Evolutionary conservation across 2,329 filamentous ascomycete species (phyloP).

Genomic region (Escovopsis sp.): DNA sequence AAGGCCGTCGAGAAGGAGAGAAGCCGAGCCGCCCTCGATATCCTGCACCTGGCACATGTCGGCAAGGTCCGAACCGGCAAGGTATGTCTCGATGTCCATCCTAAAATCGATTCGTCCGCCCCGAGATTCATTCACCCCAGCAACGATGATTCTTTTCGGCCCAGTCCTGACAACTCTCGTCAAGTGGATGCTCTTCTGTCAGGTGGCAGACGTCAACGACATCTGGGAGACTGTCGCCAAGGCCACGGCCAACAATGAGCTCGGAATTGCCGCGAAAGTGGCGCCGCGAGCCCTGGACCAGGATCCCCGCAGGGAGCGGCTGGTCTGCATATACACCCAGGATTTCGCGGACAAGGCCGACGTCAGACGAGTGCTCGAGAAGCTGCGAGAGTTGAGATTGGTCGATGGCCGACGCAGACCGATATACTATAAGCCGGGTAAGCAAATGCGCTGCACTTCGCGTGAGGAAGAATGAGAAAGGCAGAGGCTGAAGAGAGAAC

Average conservation of each 20-base stretch:
- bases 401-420: conserved; percentile 29
- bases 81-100: conserved; percentile 20
- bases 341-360: conserved; percentile 59
- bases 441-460: conserved; percentile 14
- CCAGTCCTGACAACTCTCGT: background rate
- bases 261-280: conserved; percentile 63
- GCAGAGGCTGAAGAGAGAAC: background rate
- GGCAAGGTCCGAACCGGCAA: conserved; percentile 51
- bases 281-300: conserved; percentile 34
- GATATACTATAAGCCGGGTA: conserved; percentile 69
- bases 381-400: conserved; percentile 47
- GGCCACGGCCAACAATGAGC: conserved; percentile 51
- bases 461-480: too few species aligned
- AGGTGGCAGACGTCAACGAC: conserved; percentile 37
- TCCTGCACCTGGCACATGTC: conserved; percentile 46
- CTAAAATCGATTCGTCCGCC: background rate
- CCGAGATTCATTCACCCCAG: background rate
- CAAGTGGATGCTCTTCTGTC: conserved; percentile 63
- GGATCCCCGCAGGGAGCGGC: conserved; percentile 27
- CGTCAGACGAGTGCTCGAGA: conserved; percentile 50
- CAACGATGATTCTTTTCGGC: background rate
- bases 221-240: conserved; percentile 53
- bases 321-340: conserved; percentile 67
- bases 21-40: conserved; percentile 33
- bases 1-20: conserved; percentile 35